Percentiles rank a stretch among this genome's conserved stretches.
phyloP scores from a whole-genome alignment of 169 alveolate species.

The Plasmodium ovale region DNA sequence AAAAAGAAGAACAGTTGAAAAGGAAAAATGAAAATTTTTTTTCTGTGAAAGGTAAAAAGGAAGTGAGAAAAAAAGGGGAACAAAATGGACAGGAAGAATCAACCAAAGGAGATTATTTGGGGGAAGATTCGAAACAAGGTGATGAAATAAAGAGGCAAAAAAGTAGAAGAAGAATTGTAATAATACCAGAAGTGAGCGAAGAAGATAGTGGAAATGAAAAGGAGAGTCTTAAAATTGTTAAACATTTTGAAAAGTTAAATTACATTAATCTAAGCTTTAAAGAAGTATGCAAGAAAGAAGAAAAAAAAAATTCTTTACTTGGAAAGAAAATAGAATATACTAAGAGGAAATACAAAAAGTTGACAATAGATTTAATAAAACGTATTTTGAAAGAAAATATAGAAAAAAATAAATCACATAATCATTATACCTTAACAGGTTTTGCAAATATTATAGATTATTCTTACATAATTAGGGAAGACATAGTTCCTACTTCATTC shows the following conservation, averaged over 20 bases:
- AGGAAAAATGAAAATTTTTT: not conserved
- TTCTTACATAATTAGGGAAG: constrained; percentile 12
- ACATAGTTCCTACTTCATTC: constrained; percentile 32
- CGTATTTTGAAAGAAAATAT: constrained; percentile 69
- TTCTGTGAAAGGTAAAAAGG: too few relatives aligned
- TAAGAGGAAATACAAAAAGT: constrained; percentile 43
- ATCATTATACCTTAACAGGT: constrained; percentile 32
- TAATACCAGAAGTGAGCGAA: constrained; percentile 30
- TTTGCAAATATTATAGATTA: constrained; percentile 27
- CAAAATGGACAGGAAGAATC: not conserved
- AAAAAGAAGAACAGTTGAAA: not conserved
- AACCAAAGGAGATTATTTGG: not conserved
- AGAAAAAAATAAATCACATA: constrained; percentile 34
- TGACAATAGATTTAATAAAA: constrained; percentile 57
- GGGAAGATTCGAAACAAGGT: not conserved
- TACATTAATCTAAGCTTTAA: constrained; percentile 39
- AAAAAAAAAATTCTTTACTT: constrained; percentile 62
- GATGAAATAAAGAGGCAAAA: not conserved
- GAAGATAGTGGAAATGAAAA: constrained; percentile 14
- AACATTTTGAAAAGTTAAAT: constrained; percentile 49
- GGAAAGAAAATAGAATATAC: constrained; percentile 76
- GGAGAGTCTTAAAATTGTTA: constrained; percentile 9
- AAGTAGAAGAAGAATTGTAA: not conserved
- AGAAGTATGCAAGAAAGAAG: constrained; percentile 65
- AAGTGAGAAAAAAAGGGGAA: constrained; percentile 2